Evolutionary conservation across 805 yeast genomes (phyloP), one percentile per base, ranked within the genome.

Genomic region (Candida koratica): DNA sequence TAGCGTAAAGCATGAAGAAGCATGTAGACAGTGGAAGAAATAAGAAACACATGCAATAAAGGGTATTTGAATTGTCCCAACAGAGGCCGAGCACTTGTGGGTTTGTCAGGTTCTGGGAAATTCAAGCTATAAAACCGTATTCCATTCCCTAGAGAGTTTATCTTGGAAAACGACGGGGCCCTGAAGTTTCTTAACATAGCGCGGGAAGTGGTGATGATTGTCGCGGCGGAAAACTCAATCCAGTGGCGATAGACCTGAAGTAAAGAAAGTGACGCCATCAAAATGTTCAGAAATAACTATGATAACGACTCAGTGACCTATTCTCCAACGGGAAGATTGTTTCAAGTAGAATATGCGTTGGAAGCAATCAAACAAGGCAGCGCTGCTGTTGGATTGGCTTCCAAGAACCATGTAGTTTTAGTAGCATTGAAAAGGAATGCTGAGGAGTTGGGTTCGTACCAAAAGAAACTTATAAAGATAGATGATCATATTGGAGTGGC

Each of bases 271-370:
- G 6, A 10, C 13, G 6, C 26, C 13, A 25, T 25, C 17, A 25
- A 25, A 15, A 58, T 58, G 98, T 93, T 93, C 60, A 87, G 98
- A 75, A 93, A 93, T 67, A 93, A 94, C 54, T 93, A 93, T 74
- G 98, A 93, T 62, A 94, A 95, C 73, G 99, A 93, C 62, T 82
- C 97, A 31, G 96, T 93, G 41, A 93, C 99, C 10, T 93, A 86
- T 67, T 90, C 97, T 22, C 96, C 96, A 38, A 87, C 95, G 4
- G 96, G 96, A 4, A 76, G 96, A 49, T 76, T 87, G 41, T 88
- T 87, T 65, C 96, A 86, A 63, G 84, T 64, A 15, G 96, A 87
- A 56, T 85, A 85, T 51, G 96, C 96, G 3, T 67, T 86, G 35
- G 96, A 87, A 52, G 97, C 98, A 9, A 93, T 93, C 61, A 93